Evolutionary conservation across 2,329 filamentous ascomycete species (phyloP).

Genomic region (Sporothrix dimorphospora): DNA sequence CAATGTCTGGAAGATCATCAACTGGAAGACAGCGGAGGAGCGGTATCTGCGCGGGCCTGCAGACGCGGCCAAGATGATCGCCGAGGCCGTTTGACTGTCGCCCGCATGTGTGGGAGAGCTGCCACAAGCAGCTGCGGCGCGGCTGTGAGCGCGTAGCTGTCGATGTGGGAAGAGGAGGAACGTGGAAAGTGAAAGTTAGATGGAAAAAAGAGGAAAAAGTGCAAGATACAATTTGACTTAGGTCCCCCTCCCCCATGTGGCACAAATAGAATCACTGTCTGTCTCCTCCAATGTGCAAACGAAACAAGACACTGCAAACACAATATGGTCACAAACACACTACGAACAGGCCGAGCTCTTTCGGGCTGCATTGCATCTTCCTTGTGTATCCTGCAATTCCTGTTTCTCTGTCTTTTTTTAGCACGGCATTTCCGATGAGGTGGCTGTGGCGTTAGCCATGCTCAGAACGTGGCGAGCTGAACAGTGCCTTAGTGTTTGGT

Average conservation of each 20-base stretch:
- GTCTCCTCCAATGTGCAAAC: not conserved
- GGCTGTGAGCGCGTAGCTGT: not conserved
- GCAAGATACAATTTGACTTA: not conserved
- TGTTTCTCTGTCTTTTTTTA: not conserved
- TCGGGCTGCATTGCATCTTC: not conserved
- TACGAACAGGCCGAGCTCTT: not conserved
- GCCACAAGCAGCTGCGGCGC: not conserved
- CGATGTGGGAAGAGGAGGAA: not conserved
- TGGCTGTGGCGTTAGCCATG: not conserved
- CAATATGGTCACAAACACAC: not conserved
- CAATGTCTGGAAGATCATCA: conserved; percentile 78
- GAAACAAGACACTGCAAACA: not conserved
- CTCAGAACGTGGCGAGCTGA: not conserved
- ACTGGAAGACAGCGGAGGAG: conserved; percentile 72
- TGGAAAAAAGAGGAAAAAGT: not conserved
- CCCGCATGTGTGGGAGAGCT: not conserved
- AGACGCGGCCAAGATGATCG: conserved; percentile 51
- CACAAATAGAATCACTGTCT: conserved; percentile 16
- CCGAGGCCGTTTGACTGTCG: conserved; percentile 45
- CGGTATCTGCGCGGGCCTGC: conserved; percentile 58
- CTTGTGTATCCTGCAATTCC: not conserved
- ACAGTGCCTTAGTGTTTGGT: not conserved
- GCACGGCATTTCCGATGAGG: not conserved
- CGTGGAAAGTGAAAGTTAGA: not conserved
- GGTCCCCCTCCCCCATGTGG: not conserved